Evolutionary conservation across 208 protist genomes (phyloP), one percentile per base, ranked within the genome.

Genomic region (Acanthamoeba royreba): DNA sequence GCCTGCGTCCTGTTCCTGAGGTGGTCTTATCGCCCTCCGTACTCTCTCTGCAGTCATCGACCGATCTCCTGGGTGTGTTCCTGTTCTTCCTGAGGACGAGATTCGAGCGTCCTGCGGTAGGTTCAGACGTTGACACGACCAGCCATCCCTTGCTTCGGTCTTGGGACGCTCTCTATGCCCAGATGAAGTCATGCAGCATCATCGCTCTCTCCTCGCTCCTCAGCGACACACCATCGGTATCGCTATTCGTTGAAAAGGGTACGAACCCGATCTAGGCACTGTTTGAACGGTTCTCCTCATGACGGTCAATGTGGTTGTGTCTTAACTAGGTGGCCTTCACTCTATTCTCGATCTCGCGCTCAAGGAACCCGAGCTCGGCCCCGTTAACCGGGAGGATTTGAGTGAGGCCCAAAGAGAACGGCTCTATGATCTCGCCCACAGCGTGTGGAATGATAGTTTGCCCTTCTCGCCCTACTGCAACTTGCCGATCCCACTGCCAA

Each of bases 381-480:
- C 53, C 17, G n/a, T 49, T 28, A 53, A 74, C 28, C 38, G 19
- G 15, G 87, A 92, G 35, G 87, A 92, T 13, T n/a, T 81, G 63
- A 55, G 58, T 35, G 61, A 81, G 1, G 40, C n/a, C 25, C 35
- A 46, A 9, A 74, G 47, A 28, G 61, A 46, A 40, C 55, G 87
- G 19, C 53, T 92, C 1, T 79, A 81, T 40, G 52, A 42, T 31
- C 49, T 79, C 42, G 42, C 61, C 7, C 43, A 40, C 11, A 79
- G 19, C 31, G 55, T 33, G 22, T 92, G 87, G 87, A 74, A 92
- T 33, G 87, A 77, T 15, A 47, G 22, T 13, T 11, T 92, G 3
- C 87, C 87, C 25, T 79, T 81, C 45, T 92, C 58, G 53, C 87
- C 87, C 40, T 92, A 63, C 87, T 52, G 58, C 61, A 79, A 79